Percentiles rank a stretch among this genome's conserved stretches.
Conservation (phyloP, 352 stramenopile species). For the Peronospora farinosa region DNA sequence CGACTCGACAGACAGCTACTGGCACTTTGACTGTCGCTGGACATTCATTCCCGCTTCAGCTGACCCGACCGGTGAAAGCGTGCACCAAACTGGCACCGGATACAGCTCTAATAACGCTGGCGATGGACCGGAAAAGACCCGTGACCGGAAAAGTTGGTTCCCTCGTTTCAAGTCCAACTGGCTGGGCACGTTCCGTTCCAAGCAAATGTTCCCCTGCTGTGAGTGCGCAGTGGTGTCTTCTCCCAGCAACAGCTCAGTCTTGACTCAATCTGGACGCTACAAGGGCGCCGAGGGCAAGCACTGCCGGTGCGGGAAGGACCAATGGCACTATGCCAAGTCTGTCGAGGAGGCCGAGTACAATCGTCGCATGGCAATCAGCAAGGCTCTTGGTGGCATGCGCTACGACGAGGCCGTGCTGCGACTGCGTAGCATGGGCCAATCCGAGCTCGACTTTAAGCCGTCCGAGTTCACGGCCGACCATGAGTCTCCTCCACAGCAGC, state of each 20-base stretch:
- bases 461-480: slow-evolving; percentile 34
- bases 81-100: slow-evolving; percentile 51
- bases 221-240: slow-evolving; percentile 61
- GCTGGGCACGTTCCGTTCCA: slow-evolving; percentile 81
- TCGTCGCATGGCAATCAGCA: slow-evolving; percentile 77
- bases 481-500: slow-evolving; percentile 20
- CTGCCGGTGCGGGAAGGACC: slow-evolving; percentile 69
- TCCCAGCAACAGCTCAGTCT: slow-evolving; percentile 15
- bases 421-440: slow-evolving; percentile 52
- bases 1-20: slow-evolving; percentile 1
- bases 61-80: slow-evolving; percentile 24
- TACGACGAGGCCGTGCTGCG: slow-evolving; percentile 74
- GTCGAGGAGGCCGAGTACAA: slow-evolving; percentile 82
- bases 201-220: slow-evolving; percentile 82
- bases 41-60: neutral
- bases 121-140: slow-evolving; percentile 79
- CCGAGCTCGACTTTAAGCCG: slow-evolving; percentile 50
- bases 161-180: slow-evolving; percentile 85
- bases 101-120: slow-evolving; percentile 74
- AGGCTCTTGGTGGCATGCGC: slow-evolving; percentile 68
- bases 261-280: slow-evolving; percentile 43
- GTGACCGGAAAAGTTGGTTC: slow-evolving; percentile 84
- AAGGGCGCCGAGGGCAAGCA: slow-evolving; percentile 79
- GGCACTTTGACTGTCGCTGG: neutral
- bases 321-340: slow-evolving; percentile 80